These are phyloP conservation scores for Candida hungchunana DNA, from an alignment of 805 yeast genomes.

Conservation along the genomic window DNA sequence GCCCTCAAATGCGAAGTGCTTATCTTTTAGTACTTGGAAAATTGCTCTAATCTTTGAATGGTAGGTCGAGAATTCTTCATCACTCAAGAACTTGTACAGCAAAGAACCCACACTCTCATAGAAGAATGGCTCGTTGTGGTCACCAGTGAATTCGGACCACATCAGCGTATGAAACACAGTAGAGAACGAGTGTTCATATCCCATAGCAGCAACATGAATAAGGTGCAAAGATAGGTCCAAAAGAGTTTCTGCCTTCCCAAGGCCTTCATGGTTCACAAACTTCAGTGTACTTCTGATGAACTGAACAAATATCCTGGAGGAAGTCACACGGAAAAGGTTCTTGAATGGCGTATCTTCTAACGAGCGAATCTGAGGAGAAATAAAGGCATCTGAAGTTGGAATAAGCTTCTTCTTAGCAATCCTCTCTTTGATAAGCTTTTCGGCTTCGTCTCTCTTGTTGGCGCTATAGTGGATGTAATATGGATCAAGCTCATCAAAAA, in stretches of 20 bases:
- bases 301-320: conserved; percentile 47
- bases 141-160: conserved; percentile 32
- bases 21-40: conserved; percentile 31
- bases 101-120: conserved; percentile 37
- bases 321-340: conserved; percentile 46
- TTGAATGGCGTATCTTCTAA: conserved; percentile 38
- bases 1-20: conserved; percentile 28
- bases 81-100: conserved; percentile 37
- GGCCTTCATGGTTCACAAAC: conserved; percentile 31
- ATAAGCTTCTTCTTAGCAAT: conserved; percentile 37
- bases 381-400: conserved; percentile 44
- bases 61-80: conserved; percentile 37
- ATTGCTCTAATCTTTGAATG: conserved; percentile 59
- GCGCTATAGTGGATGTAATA: conserved; percentile 74
- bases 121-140: conserved; percentile 35
- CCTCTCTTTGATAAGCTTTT: conserved; percentile 51
- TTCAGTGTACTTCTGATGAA: conserved; percentile 48
- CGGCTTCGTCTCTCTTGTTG: conserved; percentile 82
- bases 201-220: conserved; percentile 52
- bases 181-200: conserved; percentile 30
- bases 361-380: conserved; percentile 46
- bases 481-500: conserved; percentile 62
- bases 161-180: conserved; percentile 28
- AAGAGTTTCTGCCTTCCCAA: conserved; percentile 50
- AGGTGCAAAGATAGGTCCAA: conserved; percentile 60